Evolutionary conservation across 495 filamentous ascomycete genomes (phyloP).

Genomic region (Talaromyces ruber): DNA sequence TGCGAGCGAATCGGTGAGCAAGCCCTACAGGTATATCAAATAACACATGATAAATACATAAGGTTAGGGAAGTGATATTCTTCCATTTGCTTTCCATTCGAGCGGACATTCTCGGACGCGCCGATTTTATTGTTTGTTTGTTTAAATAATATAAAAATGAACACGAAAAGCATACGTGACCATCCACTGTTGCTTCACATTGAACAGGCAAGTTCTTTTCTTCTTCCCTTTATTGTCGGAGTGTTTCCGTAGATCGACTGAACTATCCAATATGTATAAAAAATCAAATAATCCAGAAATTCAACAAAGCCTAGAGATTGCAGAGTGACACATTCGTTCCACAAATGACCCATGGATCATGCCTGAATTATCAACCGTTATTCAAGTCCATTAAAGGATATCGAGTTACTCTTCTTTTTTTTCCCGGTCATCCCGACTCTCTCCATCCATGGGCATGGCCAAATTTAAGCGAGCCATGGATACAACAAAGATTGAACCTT

Average conservation of each 20-base stretch:
- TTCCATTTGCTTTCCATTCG: not conserved
- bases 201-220: not conserved
- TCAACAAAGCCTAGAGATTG: not conserved
- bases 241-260: not conserved
- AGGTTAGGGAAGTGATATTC: not conserved
- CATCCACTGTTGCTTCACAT: not conserved
- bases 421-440: not conserved
- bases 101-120: not conserved
- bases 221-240: not conserved
- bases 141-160: not conserved
- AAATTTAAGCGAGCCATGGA: not conserved
- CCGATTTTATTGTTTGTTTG: not conserved
- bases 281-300: not conserved
- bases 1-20: not conserved
- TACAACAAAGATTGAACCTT: not conserved
- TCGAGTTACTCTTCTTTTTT: not conserved
- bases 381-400: not conserved
- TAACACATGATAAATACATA: not conserved
- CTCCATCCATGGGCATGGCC: not conserved
- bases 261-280: not conserved
- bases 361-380: not conserved
- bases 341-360: not conserved
- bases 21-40: not conserved
- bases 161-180: not conserved
- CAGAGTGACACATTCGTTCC: not conserved